phyloP scores from a whole-genome alignment of 352 stramenopile species.

The Paralagenidium karlingii region DNA sequence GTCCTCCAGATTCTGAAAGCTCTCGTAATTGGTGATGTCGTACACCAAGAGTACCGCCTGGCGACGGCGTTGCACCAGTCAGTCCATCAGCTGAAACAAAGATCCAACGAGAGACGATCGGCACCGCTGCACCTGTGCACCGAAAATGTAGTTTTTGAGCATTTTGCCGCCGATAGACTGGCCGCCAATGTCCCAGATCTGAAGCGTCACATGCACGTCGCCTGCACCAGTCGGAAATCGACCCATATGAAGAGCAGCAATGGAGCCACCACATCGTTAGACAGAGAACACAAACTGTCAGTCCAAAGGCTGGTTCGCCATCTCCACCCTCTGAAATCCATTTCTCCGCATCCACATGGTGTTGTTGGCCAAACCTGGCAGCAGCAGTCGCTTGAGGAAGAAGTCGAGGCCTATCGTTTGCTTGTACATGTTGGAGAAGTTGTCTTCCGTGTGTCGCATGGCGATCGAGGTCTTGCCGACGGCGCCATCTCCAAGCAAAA shows the following conservation, averaged over 20 bases:
- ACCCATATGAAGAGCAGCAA: not conserved
- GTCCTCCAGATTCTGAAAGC: constrained; percentile 92
- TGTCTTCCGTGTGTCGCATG: constrained; percentile 85
- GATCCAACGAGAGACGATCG: not conserved
- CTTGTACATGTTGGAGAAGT: constrained; percentile 90
- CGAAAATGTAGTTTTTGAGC: constrained; percentile 90
- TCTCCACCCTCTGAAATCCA: too few species aligned
- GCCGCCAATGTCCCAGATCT: constrained; percentile 92
- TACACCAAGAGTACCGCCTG: constrained; percentile 88
- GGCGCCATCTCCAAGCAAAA: constrained; percentile 88
- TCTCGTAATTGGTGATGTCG: constrained; percentile 94
- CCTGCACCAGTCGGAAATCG: constrained; percentile 18
- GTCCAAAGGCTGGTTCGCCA: too few species aligned
- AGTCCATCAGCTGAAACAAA: not conserved
- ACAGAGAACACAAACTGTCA: too few species aligned
- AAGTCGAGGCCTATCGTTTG: constrained; percentile 94
- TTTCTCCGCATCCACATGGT: too few species aligned
- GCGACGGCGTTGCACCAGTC: not conserved
- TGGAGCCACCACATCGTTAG: not conserved
- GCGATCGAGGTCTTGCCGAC: constrained; percentile 94
- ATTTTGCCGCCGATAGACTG: constrained; percentile 83
- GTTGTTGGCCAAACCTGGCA: constrained; percentile 41
- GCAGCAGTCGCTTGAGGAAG: constrained; percentile 87
- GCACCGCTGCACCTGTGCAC: constrained; percentile 53
- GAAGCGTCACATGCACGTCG: constrained; percentile 84